phyloP scores from a whole-genome alignment of 345 rosid species.

The Limnanthes douglasii region DNA sequence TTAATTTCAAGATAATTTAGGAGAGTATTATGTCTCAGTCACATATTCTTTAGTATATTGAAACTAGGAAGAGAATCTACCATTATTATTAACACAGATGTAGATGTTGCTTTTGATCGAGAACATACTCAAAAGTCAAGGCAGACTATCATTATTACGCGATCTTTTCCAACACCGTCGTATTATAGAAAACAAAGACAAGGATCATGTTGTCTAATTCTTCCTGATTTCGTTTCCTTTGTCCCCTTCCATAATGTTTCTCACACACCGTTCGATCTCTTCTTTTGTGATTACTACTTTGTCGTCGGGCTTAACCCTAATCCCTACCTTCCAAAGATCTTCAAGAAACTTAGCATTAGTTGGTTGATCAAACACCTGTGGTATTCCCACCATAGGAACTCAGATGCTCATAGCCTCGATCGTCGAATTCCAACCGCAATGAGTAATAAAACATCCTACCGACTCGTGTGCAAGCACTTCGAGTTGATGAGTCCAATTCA shows the following conservation, averaged over 20 bases:
- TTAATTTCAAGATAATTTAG: no score
- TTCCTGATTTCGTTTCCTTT: no score
- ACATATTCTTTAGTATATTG: no score
- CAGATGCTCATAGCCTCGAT: conserved; percentile 23
- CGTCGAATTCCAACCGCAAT: conserved; percentile 21
- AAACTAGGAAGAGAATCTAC: no score
- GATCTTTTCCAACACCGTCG: no score
- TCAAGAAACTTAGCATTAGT: conserved; percentile 23
- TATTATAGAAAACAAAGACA: no score
- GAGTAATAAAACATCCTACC: conserved; percentile 22
- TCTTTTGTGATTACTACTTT: conserved; percentile 8
- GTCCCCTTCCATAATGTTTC: conserved; percentile 12
- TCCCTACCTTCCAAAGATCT: conserved; percentile 21
- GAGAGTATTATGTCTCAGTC: no score
- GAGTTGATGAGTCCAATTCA: conserved; percentile 16
- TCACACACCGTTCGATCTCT: conserved; percentile 4
- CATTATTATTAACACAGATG: no score
- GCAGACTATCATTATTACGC: no score
- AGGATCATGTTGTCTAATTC: no score
- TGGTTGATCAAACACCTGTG: conserved; percentile 25
- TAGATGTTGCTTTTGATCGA: no score
- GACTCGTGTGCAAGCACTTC: conserved; percentile 11
- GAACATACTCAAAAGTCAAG: no score
- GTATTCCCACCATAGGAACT: conserved; percentile 24
- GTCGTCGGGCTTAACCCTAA: conserved; percentile 5